A percentile compares a stretch with the other conserved stretches of the same genome.
Conservation (phyloP, 257 asterid species). For the Jacaranda copaia region DNA sequence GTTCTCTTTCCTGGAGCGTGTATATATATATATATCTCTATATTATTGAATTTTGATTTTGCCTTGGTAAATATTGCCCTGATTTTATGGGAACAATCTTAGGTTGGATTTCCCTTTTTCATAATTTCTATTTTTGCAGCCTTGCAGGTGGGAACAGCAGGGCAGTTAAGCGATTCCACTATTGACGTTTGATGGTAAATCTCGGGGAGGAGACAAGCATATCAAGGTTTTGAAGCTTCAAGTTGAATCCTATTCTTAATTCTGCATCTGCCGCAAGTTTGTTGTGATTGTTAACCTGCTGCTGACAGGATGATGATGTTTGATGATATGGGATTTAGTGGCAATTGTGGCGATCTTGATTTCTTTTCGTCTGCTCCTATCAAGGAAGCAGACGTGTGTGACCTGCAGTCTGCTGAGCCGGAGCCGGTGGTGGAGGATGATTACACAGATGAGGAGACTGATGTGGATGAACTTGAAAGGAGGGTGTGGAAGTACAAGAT, state of each 20-base stretch:
- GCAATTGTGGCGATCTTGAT: constrained; percentile 77
- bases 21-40: no score
- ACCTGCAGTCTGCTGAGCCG: constrained; percentile 47
- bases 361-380: constrained; percentile 65
- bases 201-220: background rate
- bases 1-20: no score
- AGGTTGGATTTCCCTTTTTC: constrained; percentile 8
- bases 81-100: background rate
- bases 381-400: constrained; percentile 53
- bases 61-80: background rate
- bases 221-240: constrained; percentile 26
- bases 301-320: constrained; percentile 70
- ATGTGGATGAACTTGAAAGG: constrained; percentile 84
- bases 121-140: constrained; percentile 39
- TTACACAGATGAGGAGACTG: constrained; percentile 78
- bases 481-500: constrained; percentile 91
- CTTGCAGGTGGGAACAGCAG: constrained; percentile 42
- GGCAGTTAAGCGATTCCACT: background rate
- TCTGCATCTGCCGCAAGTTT: background rate
- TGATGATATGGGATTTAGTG: constrained; percentile 76
- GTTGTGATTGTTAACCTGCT: background rate
- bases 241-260: constrained; percentile 19
- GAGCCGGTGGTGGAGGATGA: constrained; percentile 73
- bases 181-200: background rate
- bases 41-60: background rate